Conservation (phyloP, 805 yeast genomes). For the Wickerhamomyces xylosicus region DNA sequence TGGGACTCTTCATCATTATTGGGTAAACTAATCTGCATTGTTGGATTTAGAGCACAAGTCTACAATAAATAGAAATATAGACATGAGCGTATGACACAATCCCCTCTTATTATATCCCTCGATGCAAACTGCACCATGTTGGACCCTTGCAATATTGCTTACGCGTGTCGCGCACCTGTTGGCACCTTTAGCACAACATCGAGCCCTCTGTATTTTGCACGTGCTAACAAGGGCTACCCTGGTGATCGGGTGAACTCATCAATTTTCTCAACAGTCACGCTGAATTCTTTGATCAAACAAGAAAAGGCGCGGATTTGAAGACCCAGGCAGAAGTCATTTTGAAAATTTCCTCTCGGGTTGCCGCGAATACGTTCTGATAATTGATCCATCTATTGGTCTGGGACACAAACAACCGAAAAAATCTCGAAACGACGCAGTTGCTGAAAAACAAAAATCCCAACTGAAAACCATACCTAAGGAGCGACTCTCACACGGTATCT, state of each 20-base stretch:
- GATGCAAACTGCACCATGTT: no score
- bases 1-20: not conserved
- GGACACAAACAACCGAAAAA: slow-evolving; percentile 5
- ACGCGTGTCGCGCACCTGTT: no score
- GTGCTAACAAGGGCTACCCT: not conserved
- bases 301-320: not conserved
- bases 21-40: not conserved
- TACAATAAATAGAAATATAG: no score
- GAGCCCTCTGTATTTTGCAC: no score
- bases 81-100: no score
- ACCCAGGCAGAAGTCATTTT: not conserved
- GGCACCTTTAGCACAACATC: no score
- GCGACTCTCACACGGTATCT: not conserved
- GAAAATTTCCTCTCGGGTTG: not conserved
- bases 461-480: not conserved
- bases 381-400: not conserved
- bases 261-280: not conserved
- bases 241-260: not conserved
- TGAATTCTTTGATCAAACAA: not conserved
- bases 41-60: no score
- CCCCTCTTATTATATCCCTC: no score
- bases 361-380: not conserved
- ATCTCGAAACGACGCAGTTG: slow-evolving; percentile 8
- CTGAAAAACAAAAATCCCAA: slow-evolving; percentile 13
- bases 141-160: no score